Conservation (phyloP, 129 eudicot species). For the Arctium minus region DNA sequence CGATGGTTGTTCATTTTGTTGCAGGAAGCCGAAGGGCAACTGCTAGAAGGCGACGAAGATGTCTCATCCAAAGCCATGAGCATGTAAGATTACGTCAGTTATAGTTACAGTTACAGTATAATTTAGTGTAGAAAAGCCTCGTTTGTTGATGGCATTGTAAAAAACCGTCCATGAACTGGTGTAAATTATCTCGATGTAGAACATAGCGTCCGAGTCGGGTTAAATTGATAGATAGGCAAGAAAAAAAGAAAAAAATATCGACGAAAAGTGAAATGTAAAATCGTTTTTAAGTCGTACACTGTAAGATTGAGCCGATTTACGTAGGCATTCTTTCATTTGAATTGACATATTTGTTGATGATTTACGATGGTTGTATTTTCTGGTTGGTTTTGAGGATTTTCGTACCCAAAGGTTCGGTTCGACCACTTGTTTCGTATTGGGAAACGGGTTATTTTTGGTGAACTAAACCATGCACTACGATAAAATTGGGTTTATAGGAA, state of each 20-base stretch:
- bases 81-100: slow-evolving; percentile 44
- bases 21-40: slow-evolving; percentile 48
- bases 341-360: not conserved
- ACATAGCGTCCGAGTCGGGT: slow-evolving; percentile 29
- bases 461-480: no score
- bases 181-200: slow-evolving; percentile 34
- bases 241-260: not conserved
- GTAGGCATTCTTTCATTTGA: slow-evolving; percentile 1
- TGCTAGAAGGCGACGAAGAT: slow-evolving; percentile 48
- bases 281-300: not conserved
- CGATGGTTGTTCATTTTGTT: not conserved
- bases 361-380: no score
- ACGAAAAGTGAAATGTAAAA: slow-evolving; percentile 10
- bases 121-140: slow-evolving; percentile 15
- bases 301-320: not conserved
- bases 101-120: not conserved
- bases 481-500: no score
- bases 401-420: no score
- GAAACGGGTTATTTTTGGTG: no score
- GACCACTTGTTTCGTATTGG: no score
- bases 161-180: slow-evolving; percentile 23
- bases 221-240: slow-evolving; percentile 16
- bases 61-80: slow-evolving; percentile 69
- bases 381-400: no score
- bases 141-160: slow-evolving; percentile 22